Percentiles rank a stretch among this genome's conserved stretches.
Conservation (phyloP, 2,329 filamentous ascomycete species). For the Dryadomyces quercivorus region DNA sequence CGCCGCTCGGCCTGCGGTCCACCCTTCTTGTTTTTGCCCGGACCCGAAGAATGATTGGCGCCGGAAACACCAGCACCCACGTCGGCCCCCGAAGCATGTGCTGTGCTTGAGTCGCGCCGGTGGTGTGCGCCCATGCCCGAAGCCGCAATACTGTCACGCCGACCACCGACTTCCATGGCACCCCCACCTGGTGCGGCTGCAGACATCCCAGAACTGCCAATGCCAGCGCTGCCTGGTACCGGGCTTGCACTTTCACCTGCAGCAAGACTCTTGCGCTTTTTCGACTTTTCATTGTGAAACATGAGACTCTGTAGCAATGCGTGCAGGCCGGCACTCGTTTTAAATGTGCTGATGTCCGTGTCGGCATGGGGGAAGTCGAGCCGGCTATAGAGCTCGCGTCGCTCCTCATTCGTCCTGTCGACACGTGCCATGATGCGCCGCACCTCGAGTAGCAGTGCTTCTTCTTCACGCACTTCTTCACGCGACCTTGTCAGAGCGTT, state of each 20-base stretch:
- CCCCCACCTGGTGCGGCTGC: constrained; percentile 12
- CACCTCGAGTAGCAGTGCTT: constrained; percentile 77
- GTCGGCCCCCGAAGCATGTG: not conserved
- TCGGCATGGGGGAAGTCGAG: constrained; percentile 67
- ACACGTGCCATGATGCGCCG: constrained; percentile 83
- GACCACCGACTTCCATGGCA: constrained; percentile 22
- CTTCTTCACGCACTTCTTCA: constrained; percentile 87
- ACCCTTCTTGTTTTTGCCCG: constrained; percentile 33
- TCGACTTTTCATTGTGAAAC: constrained; percentile 63
- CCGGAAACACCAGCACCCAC: constrained; percentile 19
- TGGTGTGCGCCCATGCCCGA: constrained; percentile 17
- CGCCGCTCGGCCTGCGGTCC: constrained; percentile 43
- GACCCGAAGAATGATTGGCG: constrained; percentile 15
- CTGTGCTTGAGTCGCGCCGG: constrained; percentile 6
- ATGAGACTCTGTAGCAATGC: constrained; percentile 73
- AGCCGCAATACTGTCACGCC: constrained; percentile 42
- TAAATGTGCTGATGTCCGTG: constrained; percentile 65
- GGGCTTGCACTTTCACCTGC: constrained; percentile 43
- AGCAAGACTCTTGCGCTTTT: constrained; percentile 69
- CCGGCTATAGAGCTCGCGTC: constrained; percentile 73
- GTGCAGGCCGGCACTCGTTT: constrained; percentile 67
- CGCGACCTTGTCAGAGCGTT: constrained; percentile 66
- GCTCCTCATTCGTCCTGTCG: constrained; percentile 76
- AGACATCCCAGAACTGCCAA: not conserved
- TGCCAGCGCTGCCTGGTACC: constrained; percentile 21